Evolutionary conservation across 164 flowering plant genomes (phyloP).

Genomic region (Aristolochia fimbriata): DNA sequence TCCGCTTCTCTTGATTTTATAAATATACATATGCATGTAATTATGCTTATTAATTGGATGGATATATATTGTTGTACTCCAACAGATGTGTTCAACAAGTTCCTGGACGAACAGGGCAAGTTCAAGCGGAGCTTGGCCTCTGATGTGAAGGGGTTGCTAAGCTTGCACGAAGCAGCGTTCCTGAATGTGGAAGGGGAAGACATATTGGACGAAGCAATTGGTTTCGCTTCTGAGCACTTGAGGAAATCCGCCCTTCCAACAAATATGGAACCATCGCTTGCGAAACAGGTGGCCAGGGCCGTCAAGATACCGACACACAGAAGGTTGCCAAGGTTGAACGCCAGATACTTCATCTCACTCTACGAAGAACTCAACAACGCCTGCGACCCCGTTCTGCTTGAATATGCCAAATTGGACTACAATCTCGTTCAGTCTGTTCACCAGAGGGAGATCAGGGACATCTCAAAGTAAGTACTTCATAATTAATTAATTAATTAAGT

Average conservation of each 20-base stretch:
- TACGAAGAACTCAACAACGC: not conserved
- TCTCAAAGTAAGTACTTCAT: constrained; percentile 4
- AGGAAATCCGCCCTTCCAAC: not conserved
- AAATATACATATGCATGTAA: not conserved
- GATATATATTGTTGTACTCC: not conserved
- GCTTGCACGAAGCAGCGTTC: constrained; percentile 2
- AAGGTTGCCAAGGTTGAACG: not conserved
- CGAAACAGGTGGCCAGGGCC: not conserved
- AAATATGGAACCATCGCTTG: not conserved
- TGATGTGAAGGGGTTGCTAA: not conserved
- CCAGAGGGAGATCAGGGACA: not conserved
- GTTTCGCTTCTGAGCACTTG: not conserved
- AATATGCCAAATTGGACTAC: constrained; percentile 5
- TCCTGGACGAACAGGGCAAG: not conserved
- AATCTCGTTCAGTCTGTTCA: constrained; percentile 1
- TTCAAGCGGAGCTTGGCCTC: not conserved
- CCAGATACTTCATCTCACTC: not conserved
- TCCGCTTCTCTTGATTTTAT: not conserved
- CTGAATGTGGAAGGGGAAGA: constrained; percentile 1
- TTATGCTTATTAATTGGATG: not conserved
- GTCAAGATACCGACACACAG: not conserved
- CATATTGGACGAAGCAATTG: constrained; percentile 2
- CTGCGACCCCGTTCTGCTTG: not conserved
- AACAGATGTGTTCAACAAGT: constrained; percentile 3
- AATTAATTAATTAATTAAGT: too few relatives aligned